Conservation (phyloP, 2,329 filamentous ascomycete genomes). For the Hymenotorrendiella dingleyae region DNA sequence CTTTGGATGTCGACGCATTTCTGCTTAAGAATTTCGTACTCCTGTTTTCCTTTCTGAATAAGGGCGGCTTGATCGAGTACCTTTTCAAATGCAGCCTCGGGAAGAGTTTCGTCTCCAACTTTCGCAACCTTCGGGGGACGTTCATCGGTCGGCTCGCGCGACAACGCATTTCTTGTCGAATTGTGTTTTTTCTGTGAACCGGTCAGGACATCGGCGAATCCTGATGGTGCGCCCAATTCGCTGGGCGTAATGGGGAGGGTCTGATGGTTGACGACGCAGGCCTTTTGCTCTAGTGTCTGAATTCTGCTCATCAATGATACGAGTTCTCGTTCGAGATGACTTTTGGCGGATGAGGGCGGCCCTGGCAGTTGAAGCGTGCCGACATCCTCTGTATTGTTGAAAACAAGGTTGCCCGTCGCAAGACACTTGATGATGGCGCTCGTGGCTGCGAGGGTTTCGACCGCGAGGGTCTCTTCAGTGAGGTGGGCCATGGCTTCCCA, state of each 20-base stretch:
- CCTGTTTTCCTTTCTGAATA: slow-evolving; percentile 77
- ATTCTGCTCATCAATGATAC: slow-evolving; percentile 71
- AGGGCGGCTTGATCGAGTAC: slow-evolving; percentile 91
- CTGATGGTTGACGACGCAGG: slow-evolving; percentile 52
- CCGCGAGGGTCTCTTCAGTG: slow-evolving; percentile 49
- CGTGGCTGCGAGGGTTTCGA: slow-evolving; percentile 47
- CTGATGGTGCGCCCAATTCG: slow-evolving; percentile 62
- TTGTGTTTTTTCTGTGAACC: slow-evolving; percentile 26
- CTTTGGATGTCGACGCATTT: slow-evolving; percentile 81
- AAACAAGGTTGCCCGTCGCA: slow-evolving; percentile 32
- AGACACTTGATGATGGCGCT: slow-evolving; percentile 49
- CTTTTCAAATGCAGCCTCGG: slow-evolving; percentile 80
- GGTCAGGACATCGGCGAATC: slow-evolving; percentile 50
- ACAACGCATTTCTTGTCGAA: slow-evolving; percentile 36
- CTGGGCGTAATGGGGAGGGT: slow-evolving; percentile 75
- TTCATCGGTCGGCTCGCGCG: slow-evolving; percentile 25
- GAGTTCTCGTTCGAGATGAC: slow-evolving; percentile 75
- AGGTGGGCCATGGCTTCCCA: slow-evolving; percentile 20
- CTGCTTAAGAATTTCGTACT: slow-evolving; percentile 73
- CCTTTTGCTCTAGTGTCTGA: slow-evolving; percentile 75
- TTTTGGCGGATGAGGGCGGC: slow-evolving; percentile 67
- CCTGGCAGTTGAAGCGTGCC: slow-evolving; percentile 65
- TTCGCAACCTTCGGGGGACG: slow-evolving; percentile 28
- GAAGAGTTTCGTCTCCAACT: slow-evolving; percentile 69
- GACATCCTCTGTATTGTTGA: slow-evolving; percentile 3